phyloP scores from a whole-genome alignment of 257 asterid genomes.

The Cinchona pubescens region DNA sequence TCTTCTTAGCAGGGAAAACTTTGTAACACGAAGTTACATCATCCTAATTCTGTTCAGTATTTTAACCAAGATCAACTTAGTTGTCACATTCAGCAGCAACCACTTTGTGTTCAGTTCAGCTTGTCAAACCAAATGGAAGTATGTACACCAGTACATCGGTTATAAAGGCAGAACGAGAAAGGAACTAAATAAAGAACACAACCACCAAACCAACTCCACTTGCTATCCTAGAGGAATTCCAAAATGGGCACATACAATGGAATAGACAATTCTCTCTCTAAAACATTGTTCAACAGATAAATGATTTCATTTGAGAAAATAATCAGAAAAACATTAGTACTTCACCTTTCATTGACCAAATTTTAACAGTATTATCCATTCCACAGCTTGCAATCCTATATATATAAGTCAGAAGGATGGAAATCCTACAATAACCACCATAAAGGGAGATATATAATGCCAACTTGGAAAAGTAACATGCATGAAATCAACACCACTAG shows the following conservation, averaged over 20 bases:
- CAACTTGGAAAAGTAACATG: not conserved
- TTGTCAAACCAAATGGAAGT: not conserved
- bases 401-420: slow-evolving; percentile 94
- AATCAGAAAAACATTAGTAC: not conserved
- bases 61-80: not conserved
- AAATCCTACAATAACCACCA: slow-evolving; percentile 56
- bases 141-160: not conserved
- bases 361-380: slow-evolving; percentile 96
- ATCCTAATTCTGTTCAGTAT: not conserved
- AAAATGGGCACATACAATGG: not conserved
- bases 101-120: not conserved
- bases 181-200: not conserved
- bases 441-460: not conserved
- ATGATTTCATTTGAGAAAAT: not conserved
- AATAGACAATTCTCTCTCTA: not conserved
- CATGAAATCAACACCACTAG: too few relatives aligned
- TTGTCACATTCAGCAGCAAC: not conserved
- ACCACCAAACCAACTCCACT: not conserved
- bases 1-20: not conserved
- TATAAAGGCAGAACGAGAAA: not conserved
- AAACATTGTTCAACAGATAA: not conserved
- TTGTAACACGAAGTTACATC: not conserved
- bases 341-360: slow-evolving; percentile 97
- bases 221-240: not conserved
- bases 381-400: slow-evolving; percentile 96